Conservation (phyloP, 2,329 filamentous ascomycete genomes). For the Cladosporium halotolerans region DNA sequence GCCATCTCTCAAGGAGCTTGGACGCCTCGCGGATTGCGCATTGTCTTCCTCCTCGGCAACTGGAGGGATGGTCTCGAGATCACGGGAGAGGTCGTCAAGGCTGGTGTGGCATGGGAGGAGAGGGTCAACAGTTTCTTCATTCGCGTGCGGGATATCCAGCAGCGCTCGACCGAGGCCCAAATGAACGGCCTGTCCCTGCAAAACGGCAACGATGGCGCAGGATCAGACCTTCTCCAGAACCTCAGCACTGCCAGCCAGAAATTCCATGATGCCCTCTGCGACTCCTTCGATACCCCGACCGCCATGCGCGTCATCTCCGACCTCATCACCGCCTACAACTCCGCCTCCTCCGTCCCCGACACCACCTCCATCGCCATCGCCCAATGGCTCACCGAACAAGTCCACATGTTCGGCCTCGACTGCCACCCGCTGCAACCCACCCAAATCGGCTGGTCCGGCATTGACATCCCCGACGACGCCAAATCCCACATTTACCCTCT, state of each 20-base stretch:
- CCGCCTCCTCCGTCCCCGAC: constrained; percentile 41
- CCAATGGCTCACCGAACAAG: constrained; percentile 74
- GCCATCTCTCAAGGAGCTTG: constrained; percentile 64
- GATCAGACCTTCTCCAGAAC: constrained; percentile 35
- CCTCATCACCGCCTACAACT: constrained; percentile 72
- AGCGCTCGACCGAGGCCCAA: constrained; percentile 8
- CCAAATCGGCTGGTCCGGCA: constrained; percentile 58
- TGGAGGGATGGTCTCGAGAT: constrained; percentile 94
- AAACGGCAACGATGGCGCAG: constrained; percentile 28
- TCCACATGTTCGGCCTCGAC: constrained; percentile 79
- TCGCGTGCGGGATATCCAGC: constrained; percentile 47
- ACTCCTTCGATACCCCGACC: constrained; percentile 80
- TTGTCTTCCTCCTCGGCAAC: constrained; percentile 78
- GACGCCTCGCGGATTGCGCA: constrained; percentile 71
- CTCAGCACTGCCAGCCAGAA: constrained; percentile 50
- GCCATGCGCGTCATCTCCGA: constrained; percentile 74
- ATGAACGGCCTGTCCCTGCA: constrained; percentile 5
- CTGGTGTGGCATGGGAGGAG: constrained; percentile 72
- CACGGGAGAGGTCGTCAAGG: constrained; percentile 70
- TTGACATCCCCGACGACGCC: constrained; percentile 54
- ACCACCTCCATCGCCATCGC: constrained; percentile 52
- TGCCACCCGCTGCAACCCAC: constrained; percentile 41
- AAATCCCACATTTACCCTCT: constrained; percentile 57
- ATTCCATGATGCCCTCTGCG: constrained; percentile 62
- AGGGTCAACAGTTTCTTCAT: constrained; percentile 67